Evolutionary conservation across 2,329 filamentous ascomycete genomes (phyloP), one percentile per base, ranked within the genome.

Genomic region (Colletotrichum incanum): DNA sequence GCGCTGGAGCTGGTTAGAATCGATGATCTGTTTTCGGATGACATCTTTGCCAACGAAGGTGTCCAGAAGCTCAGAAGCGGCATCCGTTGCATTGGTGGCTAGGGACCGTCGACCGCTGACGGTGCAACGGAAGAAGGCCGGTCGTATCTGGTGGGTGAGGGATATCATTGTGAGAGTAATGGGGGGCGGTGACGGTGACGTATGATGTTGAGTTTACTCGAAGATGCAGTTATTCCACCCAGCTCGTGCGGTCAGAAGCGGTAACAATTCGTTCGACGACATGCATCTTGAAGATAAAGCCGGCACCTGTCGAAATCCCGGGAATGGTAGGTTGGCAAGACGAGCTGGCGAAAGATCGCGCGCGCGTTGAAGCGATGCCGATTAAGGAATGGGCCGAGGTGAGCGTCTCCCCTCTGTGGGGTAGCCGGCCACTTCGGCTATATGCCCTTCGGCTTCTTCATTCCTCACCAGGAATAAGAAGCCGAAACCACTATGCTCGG

Each of bases 1-100:
- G 55, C 90, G 89, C 71, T 91, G 90, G 0, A 93, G 81, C 77
- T 93, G 91, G 74, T 92, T 92, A 16, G 83, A 85, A 77, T 93
- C 91, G 8, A 93, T 81, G 4, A 85, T 68, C 76, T 93, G 90
- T 6, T 75, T 79, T 4, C 80, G 78, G 5, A 75, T 67, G 3
- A 77, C 71, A 0, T 78, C 76, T 43, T 77, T 78, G 39, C 76
- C 71, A 12, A 76, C 72, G 54, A 82, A 82, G 5, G 71, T 76
- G 4, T 79, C 76, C 9, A 80, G 74, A 1, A 86, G 76, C 54
- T 78, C 75, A 0, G 78, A 75, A 18, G 81, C 80, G 3, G 81
- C 79, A 5, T 63, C 58, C 5, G 62, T 65, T 3, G 68, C 64
- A 5, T 47, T 69, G n/a, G 56, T 71, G 5, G 56, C 26, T 8